Percentiles rank a stretch among this genome's conserved stretches.
Evolutionary conservation across 2,329 filamentous ascomycete species (phyloP).

Genomic region (Grosmannia penicillata): DNA sequence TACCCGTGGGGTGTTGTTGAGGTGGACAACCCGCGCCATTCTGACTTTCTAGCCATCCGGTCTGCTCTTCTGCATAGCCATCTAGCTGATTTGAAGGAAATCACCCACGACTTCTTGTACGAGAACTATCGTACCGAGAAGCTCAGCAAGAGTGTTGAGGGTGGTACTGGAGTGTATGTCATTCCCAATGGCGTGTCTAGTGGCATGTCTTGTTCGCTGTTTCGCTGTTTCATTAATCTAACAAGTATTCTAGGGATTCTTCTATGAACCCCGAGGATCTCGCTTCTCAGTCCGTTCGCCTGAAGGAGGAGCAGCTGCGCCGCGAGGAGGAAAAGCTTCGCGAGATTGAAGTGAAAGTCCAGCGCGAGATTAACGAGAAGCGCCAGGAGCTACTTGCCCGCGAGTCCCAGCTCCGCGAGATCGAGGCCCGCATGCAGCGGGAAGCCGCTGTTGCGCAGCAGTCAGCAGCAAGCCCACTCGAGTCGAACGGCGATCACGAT

Average conservation of each 20-base stretch:
- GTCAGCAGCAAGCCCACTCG: conserved; percentile 17
- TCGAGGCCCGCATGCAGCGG: conserved; percentile 92
- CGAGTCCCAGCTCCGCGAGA: conserved; percentile 96
- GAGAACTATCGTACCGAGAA: conserved; percentile 99
- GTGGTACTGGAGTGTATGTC: conserved; percentile 73
- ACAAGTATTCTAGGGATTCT: conserved; percentile 41
- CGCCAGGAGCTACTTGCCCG: conserved; percentile 93
- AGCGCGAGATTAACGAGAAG: conserved; percentile 99
- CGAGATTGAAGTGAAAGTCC: conserved; percentile 98
- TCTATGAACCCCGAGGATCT: conserved; percentile 98
- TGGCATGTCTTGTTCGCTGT: not conserved
- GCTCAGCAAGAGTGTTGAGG: conserved; percentile 97
- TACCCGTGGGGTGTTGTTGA: conserved; percentile 99
- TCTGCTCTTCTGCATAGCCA: conserved; percentile 96
- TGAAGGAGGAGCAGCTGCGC: conserved; percentile 98
- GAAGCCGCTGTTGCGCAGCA: conserved; percentile 46
- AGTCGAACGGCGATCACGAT: conserved; percentile 41
- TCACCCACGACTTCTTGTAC: conserved; percentile 98
- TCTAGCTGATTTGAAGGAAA: conserved; percentile 96
- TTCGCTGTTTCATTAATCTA: conserved; percentile 24
- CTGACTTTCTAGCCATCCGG: conserved; percentile 93
- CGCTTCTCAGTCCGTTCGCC: conserved; percentile 88
- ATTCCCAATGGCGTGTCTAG: no score
- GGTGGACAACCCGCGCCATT: conserved; percentile 97
- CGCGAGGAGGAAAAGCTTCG: conserved; percentile 99